These are phyloP conservation scores for Eutrema salsugineum DNA, from an alignment of 441 rosid genomes.

Conservation along the genomic window DNA sequence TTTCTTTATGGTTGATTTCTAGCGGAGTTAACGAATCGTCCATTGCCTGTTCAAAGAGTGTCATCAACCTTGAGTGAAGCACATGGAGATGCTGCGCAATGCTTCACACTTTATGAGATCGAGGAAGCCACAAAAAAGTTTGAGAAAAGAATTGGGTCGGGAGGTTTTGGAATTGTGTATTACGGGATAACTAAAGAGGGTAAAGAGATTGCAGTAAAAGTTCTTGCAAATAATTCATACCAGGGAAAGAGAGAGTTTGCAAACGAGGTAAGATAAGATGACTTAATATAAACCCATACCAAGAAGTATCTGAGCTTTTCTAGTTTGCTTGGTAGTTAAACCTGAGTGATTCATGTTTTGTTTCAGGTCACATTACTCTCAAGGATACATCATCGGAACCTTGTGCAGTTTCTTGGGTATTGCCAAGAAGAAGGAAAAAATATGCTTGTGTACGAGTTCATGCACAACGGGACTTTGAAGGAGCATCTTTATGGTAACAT, in stretches of 20 bases:
- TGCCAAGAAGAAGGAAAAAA: slow-evolving; percentile 92
- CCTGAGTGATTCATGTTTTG: background rate
- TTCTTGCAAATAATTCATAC: slow-evolving; percentile 71
- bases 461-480: slow-evolving; percentile 96
- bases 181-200: slow-evolving; percentile 83
- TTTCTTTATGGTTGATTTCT: background rate
- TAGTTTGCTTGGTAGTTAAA: background rate
- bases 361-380: slow-evolving; percentile 88
- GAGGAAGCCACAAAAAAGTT: slow-evolving; percentile 75
- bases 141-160: slow-evolving; percentile 92
- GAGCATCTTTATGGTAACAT: slow-evolving; percentile 89
- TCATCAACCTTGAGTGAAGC: slow-evolving; percentile 55
- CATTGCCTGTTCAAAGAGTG: slow-evolving; percentile 47
- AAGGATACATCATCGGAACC: slow-evolving; percentile 96
- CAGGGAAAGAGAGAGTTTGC: slow-evolving; percentile 94
- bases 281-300: background rate
- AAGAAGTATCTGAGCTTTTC: background rate
- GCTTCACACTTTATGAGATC: slow-evolving; percentile 71
- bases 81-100: slow-evolving; percentile 77
- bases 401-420: slow-evolving; percentile 94
- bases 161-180: slow-evolving; percentile 94
- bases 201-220: slow-evolving; percentile 93
- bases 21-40: slow-evolving; percentile 29
- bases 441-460: slow-evolving; percentile 89
- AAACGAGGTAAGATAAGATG: slow-evolving; percentile 73